phyloP scores from a whole-genome alignment of 345 rosid genomes.

The Populus alba region DNA sequence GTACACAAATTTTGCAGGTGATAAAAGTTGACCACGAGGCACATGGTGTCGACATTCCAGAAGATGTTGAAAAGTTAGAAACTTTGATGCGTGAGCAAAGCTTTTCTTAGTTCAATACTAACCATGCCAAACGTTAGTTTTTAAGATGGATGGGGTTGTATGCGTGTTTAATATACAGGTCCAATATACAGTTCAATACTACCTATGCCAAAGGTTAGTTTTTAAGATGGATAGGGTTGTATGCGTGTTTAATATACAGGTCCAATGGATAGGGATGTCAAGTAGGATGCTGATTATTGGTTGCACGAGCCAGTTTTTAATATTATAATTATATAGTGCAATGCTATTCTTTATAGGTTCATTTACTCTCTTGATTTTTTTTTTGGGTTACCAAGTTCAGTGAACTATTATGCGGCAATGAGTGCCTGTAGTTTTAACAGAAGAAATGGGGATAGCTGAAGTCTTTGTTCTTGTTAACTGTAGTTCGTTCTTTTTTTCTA shows the following conservation, averaged over 20 bases:
- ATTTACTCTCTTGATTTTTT: background rate
- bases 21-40: slow-evolving; percentile 92
- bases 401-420: background rate
- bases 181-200: background rate
- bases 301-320: background rate
- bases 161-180: background rate
- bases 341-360: background rate
- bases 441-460: background rate
- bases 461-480: background rate
- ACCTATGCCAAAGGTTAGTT: background rate
- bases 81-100: slow-evolving; percentile 68
- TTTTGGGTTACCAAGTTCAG: background rate
- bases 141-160: background rate
- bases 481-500: too few species aligned
- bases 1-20: slow-evolving; percentile 46
- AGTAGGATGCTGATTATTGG: background rate
- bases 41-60: slow-evolving; percentile 82
- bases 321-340: background rate
- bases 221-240: background rate
- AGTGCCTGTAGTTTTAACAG: background rate
- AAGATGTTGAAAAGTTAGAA: slow-evolving; percentile 83
- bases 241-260: background rate
- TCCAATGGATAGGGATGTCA: background rate
- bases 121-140: background rate
- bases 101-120: slow-evolving; percentile 36